Conservation (phyloP, 2,329 filamentous ascomycete genomes). For the Arthrobotrys musiformis region DNA sequence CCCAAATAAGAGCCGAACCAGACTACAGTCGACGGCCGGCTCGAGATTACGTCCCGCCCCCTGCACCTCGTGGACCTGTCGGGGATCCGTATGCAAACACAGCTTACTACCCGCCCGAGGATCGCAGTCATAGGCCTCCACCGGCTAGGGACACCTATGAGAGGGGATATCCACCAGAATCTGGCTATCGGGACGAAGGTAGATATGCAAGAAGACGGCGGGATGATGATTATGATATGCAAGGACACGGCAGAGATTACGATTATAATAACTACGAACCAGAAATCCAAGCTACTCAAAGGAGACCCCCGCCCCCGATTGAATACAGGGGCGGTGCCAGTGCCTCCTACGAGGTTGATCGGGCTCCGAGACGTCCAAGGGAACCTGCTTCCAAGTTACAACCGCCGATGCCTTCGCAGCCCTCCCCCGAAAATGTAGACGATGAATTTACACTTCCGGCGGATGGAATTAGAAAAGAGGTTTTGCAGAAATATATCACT, state of each 20-base stretch:
- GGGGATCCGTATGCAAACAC: conserved; percentile 40
- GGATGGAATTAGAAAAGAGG: conserved; percentile 32
- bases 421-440: conserved; percentile 14
- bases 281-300: conserved; percentile 21
- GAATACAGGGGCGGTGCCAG: conserved; percentile 15
- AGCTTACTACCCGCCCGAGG: conserved; percentile 33
- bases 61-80: conserved; percentile 26
- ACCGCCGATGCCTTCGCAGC: conserved; percentile 13
- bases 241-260: neutral
- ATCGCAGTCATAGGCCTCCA: conserved; percentile 12
- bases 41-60: conserved; percentile 25
- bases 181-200: conserved; percentile 33
- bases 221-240: conserved; percentile 37
- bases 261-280: conserved; percentile 24
- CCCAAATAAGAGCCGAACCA: conserved; percentile 15
- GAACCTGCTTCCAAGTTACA: conserved; percentile 30
- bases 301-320: conserved; percentile 28
- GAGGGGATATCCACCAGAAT: conserved; percentile 24
- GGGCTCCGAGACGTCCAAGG: conserved; percentile 3
- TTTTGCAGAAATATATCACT: conserved; percentile 46
- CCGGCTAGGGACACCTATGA: conserved; percentile 28
- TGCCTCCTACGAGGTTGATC: conserved; percentile 3
- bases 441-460: conserved; percentile 39
- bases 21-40: conserved; percentile 21
- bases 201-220: conserved; percentile 22